A percentile compares a stretch with the other conserved stretches of the same genome.
phyloP scores from a whole-genome alignment of 2,329 filamentous ascomycete genomes.

The Trichophaea hybrida region DNA sequence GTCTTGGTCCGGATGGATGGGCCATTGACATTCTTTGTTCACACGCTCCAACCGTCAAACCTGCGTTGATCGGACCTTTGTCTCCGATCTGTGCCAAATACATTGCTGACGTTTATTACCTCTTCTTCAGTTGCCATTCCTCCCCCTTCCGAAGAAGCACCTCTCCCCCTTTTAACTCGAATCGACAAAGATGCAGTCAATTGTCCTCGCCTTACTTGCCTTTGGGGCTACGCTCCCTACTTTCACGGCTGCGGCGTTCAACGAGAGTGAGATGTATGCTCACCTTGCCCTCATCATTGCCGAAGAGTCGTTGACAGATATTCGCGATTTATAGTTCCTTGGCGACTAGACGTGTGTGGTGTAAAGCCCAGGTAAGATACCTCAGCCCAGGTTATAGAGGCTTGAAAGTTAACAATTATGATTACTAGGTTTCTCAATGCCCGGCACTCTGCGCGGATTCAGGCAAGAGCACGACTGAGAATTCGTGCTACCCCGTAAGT shows the following conservation, averaged over 20 bases:
- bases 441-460: constrained; percentile 19
- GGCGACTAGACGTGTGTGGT: constrained; percentile 9
- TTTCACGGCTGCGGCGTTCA: not conserved
- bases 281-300: not conserved
- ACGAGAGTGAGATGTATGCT: not conserved
- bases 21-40: too few species aligned
- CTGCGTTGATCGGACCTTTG: too few species aligned
- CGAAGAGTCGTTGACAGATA: not conserved
- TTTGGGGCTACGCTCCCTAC: constrained; percentile 1
- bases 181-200: constrained; percentile 4
- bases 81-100: not conserved
- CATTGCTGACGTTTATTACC: not conserved
- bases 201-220: not conserved
- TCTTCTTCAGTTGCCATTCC: not conserved
- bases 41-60: too few species aligned
- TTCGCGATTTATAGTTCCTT: constrained; percentile 4
- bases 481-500: constrained; percentile 21
- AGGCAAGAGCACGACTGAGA: constrained; percentile 5
- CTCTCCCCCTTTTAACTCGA: not conserved
- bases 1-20: too few species aligned
- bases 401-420: not conserved
- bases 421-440: constrained; percentile 13
- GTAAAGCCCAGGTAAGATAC: not conserved
- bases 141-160: not conserved
- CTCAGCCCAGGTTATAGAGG: not conserved